Evolutionary conservation across 805 yeast species (phyloP).

Genomic region (Saccharomyces paradoxus): DNA sequence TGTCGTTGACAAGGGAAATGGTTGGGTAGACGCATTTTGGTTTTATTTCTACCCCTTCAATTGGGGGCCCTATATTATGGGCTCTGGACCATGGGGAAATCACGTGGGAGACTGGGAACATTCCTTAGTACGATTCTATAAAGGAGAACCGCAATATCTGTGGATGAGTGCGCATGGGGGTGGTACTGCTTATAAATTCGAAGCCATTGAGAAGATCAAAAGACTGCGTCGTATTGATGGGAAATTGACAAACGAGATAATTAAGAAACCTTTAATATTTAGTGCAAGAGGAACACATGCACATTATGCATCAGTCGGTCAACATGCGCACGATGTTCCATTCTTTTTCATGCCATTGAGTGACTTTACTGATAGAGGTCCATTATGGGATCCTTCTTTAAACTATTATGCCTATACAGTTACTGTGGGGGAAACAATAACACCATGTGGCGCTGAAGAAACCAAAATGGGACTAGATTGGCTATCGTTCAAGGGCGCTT

Average conservation of each 20-base stretch:
- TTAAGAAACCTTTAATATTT: constrained; percentile 64
- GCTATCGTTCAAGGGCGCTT: constrained; percentile 72
- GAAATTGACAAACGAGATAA: constrained; percentile 56
- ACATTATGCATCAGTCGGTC: constrained; percentile 91
- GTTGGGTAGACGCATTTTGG: constrained; percentile 94
- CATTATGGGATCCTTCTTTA: constrained; percentile 86
- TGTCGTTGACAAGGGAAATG: constrained; percentile 87
- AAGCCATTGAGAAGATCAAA: constrained; percentile 51
- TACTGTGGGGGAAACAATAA: constrained; percentile 50
- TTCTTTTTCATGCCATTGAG: constrained; percentile 65
- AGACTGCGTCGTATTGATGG: constrained; percentile 81
- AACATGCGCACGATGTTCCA: constrained; percentile 92
- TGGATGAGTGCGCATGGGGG: constrained; percentile 99
- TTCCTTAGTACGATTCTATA: constrained; percentile 71
- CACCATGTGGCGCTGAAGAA: constrained; percentile 31
- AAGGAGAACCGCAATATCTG: constrained; percentile 70
- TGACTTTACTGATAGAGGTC: constrained; percentile 92
- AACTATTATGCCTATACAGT: constrained; percentile 71
- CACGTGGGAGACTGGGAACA: constrained; percentile 99
- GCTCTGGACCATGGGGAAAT: constrained; percentile 93
- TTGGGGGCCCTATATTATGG: constrained; percentile 95
- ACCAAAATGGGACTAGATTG: constrained; percentile 47
- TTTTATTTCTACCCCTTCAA: constrained; percentile 92
- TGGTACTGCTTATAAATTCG: constrained; percentile 78
- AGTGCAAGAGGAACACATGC: constrained; percentile 97